Base-by-base conservation (phyloP, 1,284 basidiomycete genomes). In the Moesziomyces sp. region DNA sequence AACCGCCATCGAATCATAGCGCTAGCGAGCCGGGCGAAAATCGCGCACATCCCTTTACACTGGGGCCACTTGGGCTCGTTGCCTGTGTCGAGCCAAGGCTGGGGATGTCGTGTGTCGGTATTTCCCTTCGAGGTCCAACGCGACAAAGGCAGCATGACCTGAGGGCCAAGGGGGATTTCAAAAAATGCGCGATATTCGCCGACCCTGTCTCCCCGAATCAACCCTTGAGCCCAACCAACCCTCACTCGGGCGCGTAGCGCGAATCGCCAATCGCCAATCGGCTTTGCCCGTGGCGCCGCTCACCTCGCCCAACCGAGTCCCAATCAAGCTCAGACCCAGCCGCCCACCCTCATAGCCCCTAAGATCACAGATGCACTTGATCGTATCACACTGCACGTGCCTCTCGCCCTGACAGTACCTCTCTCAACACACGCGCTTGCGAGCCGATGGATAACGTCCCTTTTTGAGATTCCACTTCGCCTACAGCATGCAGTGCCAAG, bases 111-210 rank as follows among this genome's bases (percentile, higher is more conserved):
- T 53, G 52, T 62, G 59, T 19, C n/a, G 35, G 46, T 24, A 48
- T 49, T 33, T 13, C 13, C 38, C 5, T 18, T 16, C 3, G 11
- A 14, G 16, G 16, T 14, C 38, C 16, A 40, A 14, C 38, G 38
- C 38, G 26, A 7, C 26, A 5, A 7, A 18, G 16, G 38, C 38
- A 28, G 26, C 26, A 6, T 13, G 30, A 11, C 30, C 16, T n/a
- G 38, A 18, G 38, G 38, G 18, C 38, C 18, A 40, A 40, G 38
- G 49, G 21, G 28, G 33, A 21, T n/a, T 38, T 21, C 33, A 10
- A 16, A n/a, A 21, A 8, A 26, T 56, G 60, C 60, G 60, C 60
- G 60, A 47, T 56, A 56, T 62, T 62, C 45, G 60, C 53, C 35
- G 35, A 30, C 23, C 48, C 58, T 42, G 47, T 21, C 60, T 28